Conservation (phyloP, 2,329 filamentous ascomycete genomes). For the Drechslerella dactyloides region DNA sequence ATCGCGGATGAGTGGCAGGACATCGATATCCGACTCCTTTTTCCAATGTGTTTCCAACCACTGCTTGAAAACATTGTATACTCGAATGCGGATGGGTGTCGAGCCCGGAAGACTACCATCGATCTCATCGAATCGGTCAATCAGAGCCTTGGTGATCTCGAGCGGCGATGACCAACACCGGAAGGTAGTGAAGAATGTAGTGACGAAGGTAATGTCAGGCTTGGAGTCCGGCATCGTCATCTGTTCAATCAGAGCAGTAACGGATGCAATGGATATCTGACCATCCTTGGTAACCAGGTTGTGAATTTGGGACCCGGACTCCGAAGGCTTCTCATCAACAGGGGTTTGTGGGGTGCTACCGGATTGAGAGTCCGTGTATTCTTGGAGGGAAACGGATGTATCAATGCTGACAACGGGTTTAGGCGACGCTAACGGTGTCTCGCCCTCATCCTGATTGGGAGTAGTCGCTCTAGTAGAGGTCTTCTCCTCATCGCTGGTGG, state of each 20-base stretch:
- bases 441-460: slow-evolving; percentile 49
- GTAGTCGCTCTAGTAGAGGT: slow-evolving; percentile 53
- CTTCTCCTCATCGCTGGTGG: slow-evolving; percentile 39
- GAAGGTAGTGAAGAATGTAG: slow-evolving; percentile 95
- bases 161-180: slow-evolving; percentile 84
- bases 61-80: slow-evolving; percentile 96
- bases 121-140: slow-evolving; percentile 91
- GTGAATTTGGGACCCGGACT: slow-evolving; percentile 90
- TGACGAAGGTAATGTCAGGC: slow-evolving; percentile 88
- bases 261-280: slow-evolving; percentile 87
- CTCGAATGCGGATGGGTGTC: slow-evolving; percentile 78
- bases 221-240: slow-evolving; percentile 92
- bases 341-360: slow-evolving; percentile 35
- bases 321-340: slow-evolving; percentile 51
- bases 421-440: slow-evolving; percentile 43
- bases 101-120: slow-evolving; percentile 77
- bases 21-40: slow-evolving; percentile 76
- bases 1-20: slow-evolving; percentile 74
- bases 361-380: slow-evolving; percentile 3
- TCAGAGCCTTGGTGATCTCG: slow-evolving; percentile 79
- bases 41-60: slow-evolving; percentile 98
- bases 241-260: slow-evolving; percentile 89
- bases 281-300: slow-evolving; percentile 95
- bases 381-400: slow-evolving; percentile 7
- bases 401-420: slow-evolving; percentile 17